A percentile compares a stretch with the other conserved stretches of the same genome.
Evolutionary conservation across 371 early-diverging fungal genomes (phyloP).

Genomic region (Blakeslea trispora): DNA sequence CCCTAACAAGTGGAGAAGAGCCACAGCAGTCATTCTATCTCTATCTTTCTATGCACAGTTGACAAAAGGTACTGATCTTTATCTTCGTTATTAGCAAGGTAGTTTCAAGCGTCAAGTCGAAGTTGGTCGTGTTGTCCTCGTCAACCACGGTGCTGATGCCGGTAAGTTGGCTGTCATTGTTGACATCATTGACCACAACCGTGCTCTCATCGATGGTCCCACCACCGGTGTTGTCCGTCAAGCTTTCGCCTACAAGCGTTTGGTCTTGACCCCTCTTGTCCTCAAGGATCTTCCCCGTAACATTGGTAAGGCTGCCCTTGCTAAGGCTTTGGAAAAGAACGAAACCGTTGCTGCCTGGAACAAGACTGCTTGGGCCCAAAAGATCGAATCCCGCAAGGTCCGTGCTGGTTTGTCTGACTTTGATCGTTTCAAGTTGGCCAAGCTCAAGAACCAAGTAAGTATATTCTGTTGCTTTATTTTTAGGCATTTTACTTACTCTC

Average conservation of each 20-base stretch:
- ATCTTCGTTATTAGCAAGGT: conserved; percentile 41
- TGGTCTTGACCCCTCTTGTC: conserved; percentile 87
- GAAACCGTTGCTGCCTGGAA: conserved; percentile 78
- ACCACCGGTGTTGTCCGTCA: conserved; percentile 93
- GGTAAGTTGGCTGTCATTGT: conserved; percentile 98
- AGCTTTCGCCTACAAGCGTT: conserved; percentile 82
- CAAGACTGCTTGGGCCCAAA: conserved; percentile 94
- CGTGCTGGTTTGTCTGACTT: conserved; percentile 89
- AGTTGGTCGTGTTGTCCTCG: conserved; percentile 96
- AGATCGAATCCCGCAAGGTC: conserved; percentile 77
- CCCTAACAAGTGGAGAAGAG: background rate
- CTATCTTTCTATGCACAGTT: background rate
- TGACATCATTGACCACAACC: conserved; percentile 98
- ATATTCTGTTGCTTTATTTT: background rate
- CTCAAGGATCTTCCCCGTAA: conserved; percentile 86
- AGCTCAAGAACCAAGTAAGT: conserved; percentile 78
- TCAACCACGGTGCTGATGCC: conserved; percentile 92
- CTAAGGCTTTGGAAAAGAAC: conserved; percentile 83
- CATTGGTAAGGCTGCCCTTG: conserved; percentile 75
- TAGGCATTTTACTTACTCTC: conserved; percentile 3
- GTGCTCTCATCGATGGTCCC: conserved; percentile 97
- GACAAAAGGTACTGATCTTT: conserved; percentile 5
- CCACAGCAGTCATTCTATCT: background rate
- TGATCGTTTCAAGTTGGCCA: conserved; percentile 95
- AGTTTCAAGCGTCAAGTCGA: conserved; percentile 93